Evolutionary conservation across 768 basidiomycete species (phyloP).

Genomic region (Agrocybe praecox): DNA sequence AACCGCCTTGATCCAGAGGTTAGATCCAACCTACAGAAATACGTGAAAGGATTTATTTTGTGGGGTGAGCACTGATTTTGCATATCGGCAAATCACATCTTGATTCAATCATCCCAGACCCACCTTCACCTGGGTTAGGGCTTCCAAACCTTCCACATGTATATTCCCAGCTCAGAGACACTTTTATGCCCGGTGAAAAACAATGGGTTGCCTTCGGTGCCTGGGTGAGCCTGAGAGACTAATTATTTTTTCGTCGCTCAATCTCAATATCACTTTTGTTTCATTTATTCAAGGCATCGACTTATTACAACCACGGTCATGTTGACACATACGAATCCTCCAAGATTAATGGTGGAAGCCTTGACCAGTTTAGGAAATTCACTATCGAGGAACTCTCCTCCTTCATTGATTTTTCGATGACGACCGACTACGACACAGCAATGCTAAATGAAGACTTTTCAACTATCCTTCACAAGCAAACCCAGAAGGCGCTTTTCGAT

Average conservation of each 20-base stretch:
- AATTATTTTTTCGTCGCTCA: too few species aligned
- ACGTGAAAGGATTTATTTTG: constrained; percentile 20
- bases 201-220: constrained; percentile 14
- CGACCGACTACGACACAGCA: constrained; percentile 5
- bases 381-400: constrained; percentile 20
- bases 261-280: background rate
- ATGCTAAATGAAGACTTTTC: constrained; percentile 11
- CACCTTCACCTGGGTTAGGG: constrained; percentile 25
- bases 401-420: constrained; percentile 2
- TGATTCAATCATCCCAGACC: constrained; percentile 17
- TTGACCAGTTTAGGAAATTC: constrained; percentile 15
- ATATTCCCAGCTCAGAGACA: constrained; percentile 2
- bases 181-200: constrained; percentile 20
- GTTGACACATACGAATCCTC: constrained; percentile 2
- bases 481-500: constrained; percentile 24
- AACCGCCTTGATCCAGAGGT: constrained; percentile 18
- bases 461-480: constrained; percentile 4
- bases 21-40: constrained; percentile 12
- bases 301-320: constrained; percentile 33
- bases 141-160: constrained; percentile 15
- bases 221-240: constrained; percentile 16
- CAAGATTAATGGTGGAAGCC: constrained; percentile 15
- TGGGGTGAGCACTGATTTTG: constrained; percentile 7
- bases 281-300: constrained; percentile 6
- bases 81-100: background rate